Percentiles rank a stretch among this genome's conserved stretches.
Conservation (phyloP, 805 yeast genomes). For the Pichia californica region DNA sequence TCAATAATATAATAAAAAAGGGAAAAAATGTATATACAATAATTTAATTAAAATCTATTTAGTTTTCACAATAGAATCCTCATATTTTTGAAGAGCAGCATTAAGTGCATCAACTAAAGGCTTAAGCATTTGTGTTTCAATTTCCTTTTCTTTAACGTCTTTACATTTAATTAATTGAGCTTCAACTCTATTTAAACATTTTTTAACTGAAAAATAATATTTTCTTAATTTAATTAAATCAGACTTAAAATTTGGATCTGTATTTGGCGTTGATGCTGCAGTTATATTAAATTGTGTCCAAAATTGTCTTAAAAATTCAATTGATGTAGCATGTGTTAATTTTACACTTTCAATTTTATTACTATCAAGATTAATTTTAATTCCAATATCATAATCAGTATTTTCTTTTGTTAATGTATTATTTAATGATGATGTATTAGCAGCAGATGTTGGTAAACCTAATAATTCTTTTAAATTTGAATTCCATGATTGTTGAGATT, state of each 20-base stretch:
- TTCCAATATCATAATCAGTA: conserved; percentile 19
- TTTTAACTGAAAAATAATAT: conserved; percentile 42
- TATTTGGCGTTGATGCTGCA: conserved; percentile 23
- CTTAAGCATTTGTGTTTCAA: conserved; percentile 25
- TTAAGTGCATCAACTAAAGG: conserved; percentile 41
- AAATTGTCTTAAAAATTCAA: conserved; percentile 71
- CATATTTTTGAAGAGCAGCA: conserved; percentile 42
- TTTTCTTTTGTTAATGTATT: conserved; percentile 1
- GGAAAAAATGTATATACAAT: no score
- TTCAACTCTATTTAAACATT: conserved; percentile 40
- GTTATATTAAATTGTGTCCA: conserved; percentile 52
- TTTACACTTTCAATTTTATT: conserved; percentile 41
- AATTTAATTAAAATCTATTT: no score
- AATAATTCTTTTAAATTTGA: conserved; percentile 12
- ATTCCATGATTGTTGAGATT: conserved; percentile 43
- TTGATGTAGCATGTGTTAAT: conserved; percentile 62
- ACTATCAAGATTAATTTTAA: conserved; percentile 25
- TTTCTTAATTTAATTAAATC: conserved; percentile 34
- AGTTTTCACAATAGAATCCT: conserved; percentile 31
- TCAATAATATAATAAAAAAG: not conserved
- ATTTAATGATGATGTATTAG: not conserved
- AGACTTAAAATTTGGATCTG: conserved; percentile 26
- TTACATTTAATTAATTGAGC: conserved; percentile 21
- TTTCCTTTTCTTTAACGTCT: conserved; percentile 12
- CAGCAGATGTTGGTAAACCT: conserved; percentile 7